A percentile compares a stretch with the other conserved stretches of the same genome.
Conservation (phyloP, 1,284 basidiomycete species). For the Pseudozyma sp. region DNA sequence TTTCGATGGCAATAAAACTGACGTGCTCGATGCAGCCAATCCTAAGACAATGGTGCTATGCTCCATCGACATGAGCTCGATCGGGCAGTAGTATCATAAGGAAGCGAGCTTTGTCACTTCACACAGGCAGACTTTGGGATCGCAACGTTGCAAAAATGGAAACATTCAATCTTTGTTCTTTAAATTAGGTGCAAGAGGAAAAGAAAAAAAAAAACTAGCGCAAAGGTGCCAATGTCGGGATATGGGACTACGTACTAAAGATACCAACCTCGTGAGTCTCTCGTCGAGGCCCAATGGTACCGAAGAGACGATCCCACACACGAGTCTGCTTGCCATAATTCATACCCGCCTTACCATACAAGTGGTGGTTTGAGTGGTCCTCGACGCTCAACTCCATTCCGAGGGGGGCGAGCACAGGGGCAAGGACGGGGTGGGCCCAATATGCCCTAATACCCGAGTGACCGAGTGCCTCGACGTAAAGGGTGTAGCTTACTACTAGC, state of each 20-base stretch:
- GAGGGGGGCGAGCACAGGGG: conserved; percentile 46
- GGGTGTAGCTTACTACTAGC: conserved; percentile 54
- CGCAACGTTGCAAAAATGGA: too few relatives aligned
- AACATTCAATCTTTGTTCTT: too few relatives aligned
- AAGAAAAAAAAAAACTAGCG: too few relatives aligned
- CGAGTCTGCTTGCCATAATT: conserved; percentile 68
- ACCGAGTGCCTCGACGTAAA: conserved; percentile 56
- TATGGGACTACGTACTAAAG: conserved; percentile 24
- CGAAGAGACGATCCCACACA: conserved; percentile 66
- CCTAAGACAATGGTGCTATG: too few relatives aligned
- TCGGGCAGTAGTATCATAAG: too few relatives aligned
- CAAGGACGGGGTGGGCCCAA: conserved; percentile 47
- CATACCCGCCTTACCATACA: conserved; percentile 58
- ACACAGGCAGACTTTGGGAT: too few relatives aligned
- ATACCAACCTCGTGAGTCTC: conserved; percentile 49
- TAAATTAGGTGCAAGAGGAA: too few relatives aligned
- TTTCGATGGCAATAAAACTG: too few relatives aligned
- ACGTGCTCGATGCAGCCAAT: too few relatives aligned
- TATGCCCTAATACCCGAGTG: conserved; percentile 63
- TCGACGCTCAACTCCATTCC: conserved; percentile 65
- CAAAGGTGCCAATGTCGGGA: too few relatives aligned
- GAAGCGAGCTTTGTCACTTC: too few relatives aligned
- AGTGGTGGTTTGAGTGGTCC: conserved; percentile 69
- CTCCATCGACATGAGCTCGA: too few relatives aligned
- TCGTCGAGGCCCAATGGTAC: conserved; percentile 61